These are phyloP conservation scores for Pythium grandisporangium DNA, from an alignment of 352 stramenopile genomes.

Conservation along the genomic window DNA sequence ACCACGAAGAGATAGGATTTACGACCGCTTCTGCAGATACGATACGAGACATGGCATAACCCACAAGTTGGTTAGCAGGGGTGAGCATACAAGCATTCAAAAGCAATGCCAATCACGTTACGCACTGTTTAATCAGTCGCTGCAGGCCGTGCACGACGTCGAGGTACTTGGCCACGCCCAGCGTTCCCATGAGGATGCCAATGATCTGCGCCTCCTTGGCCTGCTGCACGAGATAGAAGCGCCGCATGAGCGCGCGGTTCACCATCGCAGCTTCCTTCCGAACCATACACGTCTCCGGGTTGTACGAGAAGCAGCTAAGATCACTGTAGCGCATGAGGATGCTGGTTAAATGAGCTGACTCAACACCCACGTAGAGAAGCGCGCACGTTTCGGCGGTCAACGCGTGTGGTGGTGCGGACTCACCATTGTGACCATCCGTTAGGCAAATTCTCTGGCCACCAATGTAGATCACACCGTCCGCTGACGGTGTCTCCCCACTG, in stretches of 20 bases:
- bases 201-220: slow-evolving; percentile 92
- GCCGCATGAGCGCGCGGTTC: slow-evolving; percentile 11
- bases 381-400: slow-evolving; percentile 26
- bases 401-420: too few relatives aligned
- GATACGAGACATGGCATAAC: too few relatives aligned
- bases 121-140: slow-evolving; percentile 79
- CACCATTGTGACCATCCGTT: slow-evolving; percentile 5
- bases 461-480: slow-evolving; percentile 18
- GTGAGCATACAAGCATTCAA: too few relatives aligned
- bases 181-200: slow-evolving; percentile 94
- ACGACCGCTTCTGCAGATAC: slow-evolving; percentile 83
- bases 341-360: slow-evolving; percentile 74
- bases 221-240: slow-evolving; percentile 87
- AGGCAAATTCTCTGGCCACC: slow-evolving; percentile 52
- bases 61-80: too few relatives aligned
- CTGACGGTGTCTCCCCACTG: too few relatives aligned
- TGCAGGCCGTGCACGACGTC: slow-evolving; percentile 87
- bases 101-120: background rate
- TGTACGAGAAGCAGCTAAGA: slow-evolving; percentile 65
- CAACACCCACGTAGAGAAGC: slow-evolving; percentile 66
- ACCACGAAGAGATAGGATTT: slow-evolving; percentile 96
- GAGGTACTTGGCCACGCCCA: slow-evolving; percentile 90
- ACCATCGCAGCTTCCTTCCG: slow-evolving; percentile 35
- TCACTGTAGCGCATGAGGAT: slow-evolving; percentile 72
- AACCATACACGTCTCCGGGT: slow-evolving; percentile 26